Base-by-base conservation (phyloP, 805 yeast genomes). In the Kodamaea jinghongensis region DNA sequence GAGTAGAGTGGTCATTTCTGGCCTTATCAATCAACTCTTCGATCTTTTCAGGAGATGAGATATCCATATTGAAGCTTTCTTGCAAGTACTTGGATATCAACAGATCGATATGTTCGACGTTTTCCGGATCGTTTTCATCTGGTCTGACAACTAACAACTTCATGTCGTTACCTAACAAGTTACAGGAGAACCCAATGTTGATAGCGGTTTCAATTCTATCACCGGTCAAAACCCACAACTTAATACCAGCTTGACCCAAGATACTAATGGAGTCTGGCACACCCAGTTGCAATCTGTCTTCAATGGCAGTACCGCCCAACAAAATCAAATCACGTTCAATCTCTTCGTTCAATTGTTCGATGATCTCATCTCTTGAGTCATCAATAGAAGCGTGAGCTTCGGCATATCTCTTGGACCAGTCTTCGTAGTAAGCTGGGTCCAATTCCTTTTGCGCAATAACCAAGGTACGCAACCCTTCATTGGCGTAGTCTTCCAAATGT, bases 131-230 rank as follows among this genome's bases (percentile, higher is more conserved):
- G 2, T 58, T 61, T 27, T 57, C 62, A 4, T 73, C 65, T 0
- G 82, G 77, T 50, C 67, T 70, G n/a, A 86, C 71, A 8, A 86
- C 79, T 37, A 86, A 58, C 17, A 86, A 63, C 50, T 86, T 83
- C 95, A 86, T 85, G 34, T 83, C 86, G 47, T 75, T 82, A 39
- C 81, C 83, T 41, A 86, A 67, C 40, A 86, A 65, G 52, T 86
- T 86, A 73, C 95, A 86, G 2, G 90, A 83, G 55, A 86, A 86
- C 3, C 93, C 95, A 67, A 86, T 86, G 53, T 86, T 86, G 50
- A 86, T 85, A 9, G 93, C 95, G 23, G 95, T 86, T 61, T 86
- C 95, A n/a, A 86, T 86, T 60, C 83, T 85, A 60, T 86, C 95
- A 64, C 95, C 95, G 2, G 95, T 86, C 35, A 86, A 67, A 34